Percentiles rank a stretch among this genome's conserved stretches.
Evolutionary conservation across 495 filamentous ascomycete species (phyloP).

Genomic region (Talaromyces thailandensis): DNA sequence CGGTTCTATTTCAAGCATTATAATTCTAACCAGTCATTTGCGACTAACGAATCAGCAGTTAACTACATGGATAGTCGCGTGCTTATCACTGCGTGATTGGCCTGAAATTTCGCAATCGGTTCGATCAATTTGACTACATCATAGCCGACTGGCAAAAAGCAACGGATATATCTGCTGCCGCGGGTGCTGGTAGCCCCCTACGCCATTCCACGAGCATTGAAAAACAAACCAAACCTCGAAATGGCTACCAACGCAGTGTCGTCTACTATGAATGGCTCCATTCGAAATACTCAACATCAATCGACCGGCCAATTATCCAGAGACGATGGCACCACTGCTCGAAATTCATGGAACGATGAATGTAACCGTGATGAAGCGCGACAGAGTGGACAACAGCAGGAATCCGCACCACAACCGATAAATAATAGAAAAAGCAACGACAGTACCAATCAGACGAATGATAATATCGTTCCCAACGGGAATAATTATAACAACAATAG

Average conservation of each 20-base stretch:
- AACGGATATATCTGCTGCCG: not conserved
- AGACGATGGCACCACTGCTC: slow-evolving; percentile 13
- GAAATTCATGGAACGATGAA: slow-evolving; percentile 12
- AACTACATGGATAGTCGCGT: not conserved
- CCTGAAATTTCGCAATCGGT: not conserved
- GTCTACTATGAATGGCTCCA: not conserved
- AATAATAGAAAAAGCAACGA: slow-evolving; percentile 3
- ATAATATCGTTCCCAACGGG: not conserved
- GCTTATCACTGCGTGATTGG: not conserved
- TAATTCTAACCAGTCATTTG: not conserved
- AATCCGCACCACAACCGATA: not conserved
- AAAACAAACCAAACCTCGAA: not conserved
- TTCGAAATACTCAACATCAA: not conserved
- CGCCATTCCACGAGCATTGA: not conserved
- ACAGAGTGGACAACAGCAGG: not conserved
- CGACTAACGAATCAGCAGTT: not conserved
- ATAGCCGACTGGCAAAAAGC: not conserved
- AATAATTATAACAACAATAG: not conserved
- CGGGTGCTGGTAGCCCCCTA: not conserved
- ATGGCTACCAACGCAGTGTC: not conserved
- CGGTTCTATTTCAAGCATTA: not conserved
- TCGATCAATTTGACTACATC: not conserved
- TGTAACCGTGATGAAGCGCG: slow-evolving; percentile 6
- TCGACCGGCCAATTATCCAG: not conserved
- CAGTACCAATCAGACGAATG: slow-evolving; percentile 5